These are phyloP conservation scores for Megacollybia marginata DNA, from an alignment of 768 basidiomycete genomes.

Conservation along the genomic window DNA sequence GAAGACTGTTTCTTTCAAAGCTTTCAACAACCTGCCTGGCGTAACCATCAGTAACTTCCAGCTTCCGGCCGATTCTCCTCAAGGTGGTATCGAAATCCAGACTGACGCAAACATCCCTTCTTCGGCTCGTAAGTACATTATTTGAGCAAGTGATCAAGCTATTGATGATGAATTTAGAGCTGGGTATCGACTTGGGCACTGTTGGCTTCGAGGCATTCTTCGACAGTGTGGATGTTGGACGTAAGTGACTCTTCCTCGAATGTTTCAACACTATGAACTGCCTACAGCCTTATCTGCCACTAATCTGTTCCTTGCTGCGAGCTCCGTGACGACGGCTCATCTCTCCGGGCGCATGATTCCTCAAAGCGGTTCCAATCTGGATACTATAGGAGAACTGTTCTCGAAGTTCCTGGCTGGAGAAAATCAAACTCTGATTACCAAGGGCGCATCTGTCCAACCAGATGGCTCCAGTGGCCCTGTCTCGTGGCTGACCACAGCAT, in stretches of 20 bases:
- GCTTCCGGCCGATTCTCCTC: conserved; percentile 58
- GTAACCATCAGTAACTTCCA: conserved; percentile 67
- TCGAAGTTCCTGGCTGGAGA: conserved; percentile 56
- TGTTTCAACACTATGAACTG: background rate
- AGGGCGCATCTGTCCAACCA: conserved; percentile 56
- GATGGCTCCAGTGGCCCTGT: conserved; percentile 43
- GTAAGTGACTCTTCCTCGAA: conserved; percentile 29
- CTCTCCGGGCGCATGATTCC: conserved; percentile 61
- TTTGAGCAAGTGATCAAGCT: conserved; percentile 2
- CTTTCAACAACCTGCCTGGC: conserved; percentile 64
- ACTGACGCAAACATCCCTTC: conserved; percentile 64
- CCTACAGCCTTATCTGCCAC: conserved; percentile 42
- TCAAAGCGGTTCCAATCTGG: conserved; percentile 46
- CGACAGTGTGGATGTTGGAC: conserved; percentile 47
- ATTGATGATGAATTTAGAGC: conserved; percentile 29
- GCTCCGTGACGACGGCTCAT: conserved; percentile 39
- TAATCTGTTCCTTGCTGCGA: conserved; percentile 42
- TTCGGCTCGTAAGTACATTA: conserved; percentile 45
- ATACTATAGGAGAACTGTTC: conserved; percentile 55
- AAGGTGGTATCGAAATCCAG: conserved; percentile 64
- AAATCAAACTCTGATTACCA: conserved; percentile 53
- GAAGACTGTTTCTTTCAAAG: conserved; percentile 57
- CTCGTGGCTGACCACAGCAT: conserved; percentile 62
- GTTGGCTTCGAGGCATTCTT: conserved; percentile 60
- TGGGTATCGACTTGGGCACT: conserved; percentile 63